These are phyloP conservation scores for Agaricales sp. DNA, from an alignment of 1,284 basidiomycete species.

Conservation along the genomic window DNA sequence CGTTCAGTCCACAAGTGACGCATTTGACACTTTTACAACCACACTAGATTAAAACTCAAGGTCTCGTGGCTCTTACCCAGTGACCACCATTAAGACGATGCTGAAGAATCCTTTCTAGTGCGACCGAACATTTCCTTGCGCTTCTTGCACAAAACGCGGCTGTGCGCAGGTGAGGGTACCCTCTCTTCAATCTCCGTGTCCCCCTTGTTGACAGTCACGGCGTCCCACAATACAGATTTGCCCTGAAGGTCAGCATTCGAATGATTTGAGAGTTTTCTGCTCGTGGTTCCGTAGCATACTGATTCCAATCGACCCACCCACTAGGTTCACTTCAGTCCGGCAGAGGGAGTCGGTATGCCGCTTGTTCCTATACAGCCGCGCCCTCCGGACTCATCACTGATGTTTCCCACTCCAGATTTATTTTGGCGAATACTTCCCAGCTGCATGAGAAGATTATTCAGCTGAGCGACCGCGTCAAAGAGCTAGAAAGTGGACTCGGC, in stretches of 20 bases:
- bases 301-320: not conserved
- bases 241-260: constrained; percentile 33
- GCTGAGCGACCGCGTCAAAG: constrained; percentile 47
- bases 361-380: constrained; percentile 4
- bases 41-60: constrained; percentile 45
- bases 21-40: constrained; percentile 2
- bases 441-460: constrained; percentile 50
- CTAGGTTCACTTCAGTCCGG: constrained; percentile 38
- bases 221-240: constrained; percentile 30
- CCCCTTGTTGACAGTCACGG: not conserved
- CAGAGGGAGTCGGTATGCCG: constrained; percentile 34
- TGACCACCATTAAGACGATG: constrained; percentile 9
- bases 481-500: constrained; percentile 47
- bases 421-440: constrained; percentile 53
- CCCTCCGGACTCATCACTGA: not conserved
- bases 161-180: constrained; percentile 22
- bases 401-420: constrained; percentile 29
- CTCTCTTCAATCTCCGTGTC: not conserved
- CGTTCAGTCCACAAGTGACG: not conserved
- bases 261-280: constrained; percentile 9
- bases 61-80: constrained; percentile 15
- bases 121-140: constrained; percentile 49
- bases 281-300: constrained; percentile 4
- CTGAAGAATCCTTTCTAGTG: constrained; percentile 31
- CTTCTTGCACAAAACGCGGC: constrained; percentile 51